Conservation (phyloP, 495 filamentous ascomycete species). For the Neurospora sp. region DNA sequence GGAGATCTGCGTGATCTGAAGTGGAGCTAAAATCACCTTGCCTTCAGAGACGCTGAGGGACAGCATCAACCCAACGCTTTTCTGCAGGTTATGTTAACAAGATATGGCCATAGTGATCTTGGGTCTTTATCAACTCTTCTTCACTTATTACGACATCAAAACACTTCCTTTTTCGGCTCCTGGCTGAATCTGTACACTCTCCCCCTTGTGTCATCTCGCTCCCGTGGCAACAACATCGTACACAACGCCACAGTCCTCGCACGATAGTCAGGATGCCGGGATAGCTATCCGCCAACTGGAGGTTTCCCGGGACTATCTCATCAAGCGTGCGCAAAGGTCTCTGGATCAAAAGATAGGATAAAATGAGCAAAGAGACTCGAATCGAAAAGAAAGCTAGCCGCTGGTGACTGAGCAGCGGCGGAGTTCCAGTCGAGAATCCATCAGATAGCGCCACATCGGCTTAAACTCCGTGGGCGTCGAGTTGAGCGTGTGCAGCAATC, state of each 20-base stretch:
- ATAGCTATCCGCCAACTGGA: background rate
- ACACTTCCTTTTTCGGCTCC: background rate
- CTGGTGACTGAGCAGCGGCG: background rate
- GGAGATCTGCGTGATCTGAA: background rate
- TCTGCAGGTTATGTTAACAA: background rate
- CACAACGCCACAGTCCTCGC: background rate
- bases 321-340: background rate
- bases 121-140: background rate
- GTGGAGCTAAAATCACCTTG: background rate
- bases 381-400: background rate
- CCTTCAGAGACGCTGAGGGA: background rate
- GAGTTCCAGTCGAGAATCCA: background rate
- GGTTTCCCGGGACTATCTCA: background rate
- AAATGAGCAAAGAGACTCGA: background rate
- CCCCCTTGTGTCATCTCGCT: slow-evolving; percentile 4
- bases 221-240: slow-evolving; percentile 6
- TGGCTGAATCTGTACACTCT: background rate
- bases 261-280: background rate
- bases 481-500: background rate
- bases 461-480: background rate
- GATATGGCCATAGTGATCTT: background rate
- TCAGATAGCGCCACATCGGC: background rate
- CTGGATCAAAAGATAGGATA: background rate
- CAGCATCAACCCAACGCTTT: background rate
- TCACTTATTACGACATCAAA: background rate